Evolutionary conservation across 345 rosid species (phyloP).

Genomic region (Conringia planisiliqua): DNA sequence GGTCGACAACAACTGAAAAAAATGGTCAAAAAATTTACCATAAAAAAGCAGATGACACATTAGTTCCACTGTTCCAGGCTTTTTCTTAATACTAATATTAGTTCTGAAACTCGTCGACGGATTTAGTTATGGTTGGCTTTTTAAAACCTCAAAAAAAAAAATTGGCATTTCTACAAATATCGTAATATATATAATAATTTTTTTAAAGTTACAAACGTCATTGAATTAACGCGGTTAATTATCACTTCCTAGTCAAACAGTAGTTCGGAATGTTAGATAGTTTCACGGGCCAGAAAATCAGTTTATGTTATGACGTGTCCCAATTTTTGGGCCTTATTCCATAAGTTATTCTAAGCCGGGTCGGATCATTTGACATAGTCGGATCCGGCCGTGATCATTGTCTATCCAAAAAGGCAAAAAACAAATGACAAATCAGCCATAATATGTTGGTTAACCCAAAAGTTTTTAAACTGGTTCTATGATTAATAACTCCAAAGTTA

Average conservation of each 20-base stretch:
- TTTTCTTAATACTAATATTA: too few relatives aligned
- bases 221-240: constrained; percentile 3
- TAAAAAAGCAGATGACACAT: not conserved
- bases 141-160: too few relatives aligned
- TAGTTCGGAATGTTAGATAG: not conserved
- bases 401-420: not conserved
- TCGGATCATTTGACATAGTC: not conserved
- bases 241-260: not conserved
- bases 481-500: not conserved
- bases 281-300: not conserved
- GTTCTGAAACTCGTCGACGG: not conserved
- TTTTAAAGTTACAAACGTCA: not conserved
- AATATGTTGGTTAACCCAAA: not conserved
- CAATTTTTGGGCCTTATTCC: not conserved
- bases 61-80: too few relatives aligned
- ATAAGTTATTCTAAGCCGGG: not conserved
- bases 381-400: not conserved
- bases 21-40: not conserved
- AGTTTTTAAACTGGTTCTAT: too few relatives aligned
- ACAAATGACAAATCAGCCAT: not conserved
- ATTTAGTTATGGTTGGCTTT: too few relatives aligned
- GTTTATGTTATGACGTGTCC: not conserved
- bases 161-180: not conserved
- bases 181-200: not conserved
- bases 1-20: too few relatives aligned